Conservation (phyloP, 2,329 filamentous ascomycete genomes). For the Hymenoscyphus occultus region DNA sequence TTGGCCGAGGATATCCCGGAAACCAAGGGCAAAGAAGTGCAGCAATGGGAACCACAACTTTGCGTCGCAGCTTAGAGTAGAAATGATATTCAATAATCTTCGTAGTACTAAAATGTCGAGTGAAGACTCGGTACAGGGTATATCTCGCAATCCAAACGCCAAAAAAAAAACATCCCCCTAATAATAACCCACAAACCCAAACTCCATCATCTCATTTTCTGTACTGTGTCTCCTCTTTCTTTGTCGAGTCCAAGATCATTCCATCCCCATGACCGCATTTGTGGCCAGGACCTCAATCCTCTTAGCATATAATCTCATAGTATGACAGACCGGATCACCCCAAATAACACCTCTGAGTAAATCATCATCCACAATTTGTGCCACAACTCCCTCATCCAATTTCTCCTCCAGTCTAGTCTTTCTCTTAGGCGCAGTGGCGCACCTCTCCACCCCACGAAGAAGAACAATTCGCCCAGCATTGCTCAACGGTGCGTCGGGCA, state of each 20-base stretch:
- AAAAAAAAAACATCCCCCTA: background rate
- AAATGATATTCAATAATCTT: background rate
- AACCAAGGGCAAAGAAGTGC: background rate
- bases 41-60: background rate
- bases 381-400: slow-evolving; percentile 61
- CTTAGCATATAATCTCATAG: slow-evolving; percentile 73
- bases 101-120: background rate
- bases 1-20: background rate
- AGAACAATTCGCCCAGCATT: slow-evolving; percentile 69
- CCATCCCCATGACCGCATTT: slow-evolving; percentile 54
- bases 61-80: background rate
- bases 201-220: background rate
- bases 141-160: background rate
- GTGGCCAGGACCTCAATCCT: slow-evolving; percentile 70
- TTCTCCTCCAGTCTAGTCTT: slow-evolving; percentile 48
- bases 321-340: slow-evolving; percentile 77
- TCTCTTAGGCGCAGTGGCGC: slow-evolving; percentile 40
- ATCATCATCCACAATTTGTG: slow-evolving; percentile 65
- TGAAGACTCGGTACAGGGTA: background rate
- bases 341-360: slow-evolving; percentile 69
- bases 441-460: slow-evolving; percentile 51
- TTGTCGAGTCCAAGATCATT: background rate
- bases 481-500: slow-evolving; percentile 64
- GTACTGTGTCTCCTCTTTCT: background rate
- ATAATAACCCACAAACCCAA: background rate